phyloP scores from a whole-genome alignment of 768 basidiomycete genomes.

The Nidularia pulvinata region DNA sequence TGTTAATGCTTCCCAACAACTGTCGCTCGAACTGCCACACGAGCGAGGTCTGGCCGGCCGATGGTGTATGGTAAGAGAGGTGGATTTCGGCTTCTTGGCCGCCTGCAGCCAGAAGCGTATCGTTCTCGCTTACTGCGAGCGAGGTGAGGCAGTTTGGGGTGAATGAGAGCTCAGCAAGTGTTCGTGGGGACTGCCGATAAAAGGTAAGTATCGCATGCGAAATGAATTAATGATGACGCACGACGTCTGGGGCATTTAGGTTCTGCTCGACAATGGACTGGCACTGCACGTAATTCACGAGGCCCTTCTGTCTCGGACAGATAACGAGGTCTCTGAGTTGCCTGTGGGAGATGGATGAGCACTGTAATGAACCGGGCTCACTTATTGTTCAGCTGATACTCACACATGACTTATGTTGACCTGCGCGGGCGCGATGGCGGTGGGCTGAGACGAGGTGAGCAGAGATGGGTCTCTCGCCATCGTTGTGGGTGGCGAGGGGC shows the following conservation, averaged over 20 bases:
- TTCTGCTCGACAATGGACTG: constrained; percentile 62
- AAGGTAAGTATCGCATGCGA: constrained; percentile 3
- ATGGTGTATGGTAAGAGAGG: constrained; percentile 33
- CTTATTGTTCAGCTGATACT: constrained; percentile 17
- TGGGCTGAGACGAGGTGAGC: constrained; percentile 41
- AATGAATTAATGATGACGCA: constrained; percentile 23
- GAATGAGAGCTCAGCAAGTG: constrained; percentile 48
- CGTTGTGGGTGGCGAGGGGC: constrained; percentile 7
- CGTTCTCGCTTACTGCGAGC: constrained; percentile 33
- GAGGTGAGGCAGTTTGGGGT: constrained; percentile 56
- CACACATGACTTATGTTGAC: constrained; percentile 68
- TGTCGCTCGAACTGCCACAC: constrained; percentile 11
- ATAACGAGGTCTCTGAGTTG: constrained; percentile 81
- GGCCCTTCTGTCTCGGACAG: constrained; percentile 65
- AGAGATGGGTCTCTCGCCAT: constrained; percentile 51
- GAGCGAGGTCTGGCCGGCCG: constrained; percentile 1
- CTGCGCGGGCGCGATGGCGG: constrained; percentile 33
- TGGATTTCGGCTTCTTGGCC: constrained; percentile 69
- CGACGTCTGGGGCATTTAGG: constrained; percentile 42
- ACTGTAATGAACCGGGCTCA: constrained; percentile 3
- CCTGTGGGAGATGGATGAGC: constrained; percentile 25
- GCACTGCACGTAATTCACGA: constrained; percentile 61
- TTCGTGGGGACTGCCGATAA: constrained; percentile 29
- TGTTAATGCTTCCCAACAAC: constrained; percentile 13
- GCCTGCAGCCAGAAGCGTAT: constrained; percentile 58